Evolutionary conservation across 169 alveolate species (phyloP), one percentile per base, ranked within the genome.

Genomic region (Cryptosporidium ryanae): DNA sequence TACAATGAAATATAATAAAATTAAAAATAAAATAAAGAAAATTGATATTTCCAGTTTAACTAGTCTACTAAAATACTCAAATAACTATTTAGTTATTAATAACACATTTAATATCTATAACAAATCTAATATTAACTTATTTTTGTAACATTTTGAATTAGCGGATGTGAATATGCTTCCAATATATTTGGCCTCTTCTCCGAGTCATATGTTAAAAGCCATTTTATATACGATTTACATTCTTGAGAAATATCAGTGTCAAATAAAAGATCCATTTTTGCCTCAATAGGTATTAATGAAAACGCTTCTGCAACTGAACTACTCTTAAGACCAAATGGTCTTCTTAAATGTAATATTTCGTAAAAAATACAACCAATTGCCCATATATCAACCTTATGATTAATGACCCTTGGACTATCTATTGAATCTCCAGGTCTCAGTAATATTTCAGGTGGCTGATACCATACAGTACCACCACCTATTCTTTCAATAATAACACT

Each of bases 401-500:
- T 48, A 48, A 68, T 44, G 10, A 68, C 27, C 82, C 82, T 76
- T 27, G 92, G 49, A 90, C 66, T 57, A 82, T 90, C 90, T 67
- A 92, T 31, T 82, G 93, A 66, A 76, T 91, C 91, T 70, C 91
- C 82, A 65, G 89, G 92, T 65, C 87, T 59, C 90, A 92, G 1
- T 61, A 95, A 92, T 61, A 96, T 94, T 82, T 95, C 97, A 13
- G 97, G 97, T 8, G 97, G 97, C 91, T 95, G 97, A 90, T 95
- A 95, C 94, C 95, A 94, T 38, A 95, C 91, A 12, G 97, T 95
- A 44, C 97, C 97, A n/a, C 97, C 97, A 7, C 97, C 97, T 17
- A 92, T 93, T 93, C 96, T 83, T 49, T 50, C 94, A 82, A 76
- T 94, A 93, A 64, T 71, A 66, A 38, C 82, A 29, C 21, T 43